phyloP scores from a whole-genome alignment of 352 stramenopile species.

The Phytophthora brassicae region DNA sequence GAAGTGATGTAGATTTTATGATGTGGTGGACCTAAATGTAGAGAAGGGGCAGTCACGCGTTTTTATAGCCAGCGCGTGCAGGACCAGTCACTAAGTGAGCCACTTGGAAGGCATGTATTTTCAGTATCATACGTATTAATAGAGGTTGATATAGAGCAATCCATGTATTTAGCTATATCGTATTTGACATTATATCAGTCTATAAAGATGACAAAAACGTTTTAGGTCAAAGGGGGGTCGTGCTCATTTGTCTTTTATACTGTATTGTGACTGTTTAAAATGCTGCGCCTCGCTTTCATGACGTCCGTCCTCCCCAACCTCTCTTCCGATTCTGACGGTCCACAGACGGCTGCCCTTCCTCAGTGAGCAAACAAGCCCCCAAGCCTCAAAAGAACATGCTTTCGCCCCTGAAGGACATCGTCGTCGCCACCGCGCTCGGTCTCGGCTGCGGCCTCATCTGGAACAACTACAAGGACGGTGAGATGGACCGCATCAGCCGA shows the following conservation, averaged over 20 bases:
- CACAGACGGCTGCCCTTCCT: constrained; percentile 18
- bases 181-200: background rate
- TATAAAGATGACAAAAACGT: no score
- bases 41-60: constrained; percentile 2
- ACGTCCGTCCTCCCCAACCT: constrained; percentile 5
- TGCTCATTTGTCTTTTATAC: constrained; percentile 32
- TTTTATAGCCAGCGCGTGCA: constrained; percentile 23
- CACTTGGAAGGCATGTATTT: background rate
- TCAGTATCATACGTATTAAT: background rate
- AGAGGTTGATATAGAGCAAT: no score
- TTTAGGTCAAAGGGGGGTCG: constrained; percentile 21
- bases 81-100: no score
- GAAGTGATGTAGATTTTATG: constrained; percentile 2
- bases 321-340: constrained; percentile 28
- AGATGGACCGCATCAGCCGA: constrained; percentile 72
- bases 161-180: background rate
- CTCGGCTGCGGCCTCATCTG: constrained; percentile 50
- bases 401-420: constrained; percentile 82
- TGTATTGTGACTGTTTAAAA: background rate
- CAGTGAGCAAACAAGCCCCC: constrained; percentile 30
- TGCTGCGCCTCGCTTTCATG: constrained; percentile 1
- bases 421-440: constrained; percentile 72
- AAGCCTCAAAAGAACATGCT: constrained; percentile 45
- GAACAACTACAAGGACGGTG: constrained; percentile 66
- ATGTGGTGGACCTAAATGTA: constrained; percentile 1